phyloP scores from a whole-genome alignment of 306 rosid genomes.

The Castanopsis chinensis region DNA sequence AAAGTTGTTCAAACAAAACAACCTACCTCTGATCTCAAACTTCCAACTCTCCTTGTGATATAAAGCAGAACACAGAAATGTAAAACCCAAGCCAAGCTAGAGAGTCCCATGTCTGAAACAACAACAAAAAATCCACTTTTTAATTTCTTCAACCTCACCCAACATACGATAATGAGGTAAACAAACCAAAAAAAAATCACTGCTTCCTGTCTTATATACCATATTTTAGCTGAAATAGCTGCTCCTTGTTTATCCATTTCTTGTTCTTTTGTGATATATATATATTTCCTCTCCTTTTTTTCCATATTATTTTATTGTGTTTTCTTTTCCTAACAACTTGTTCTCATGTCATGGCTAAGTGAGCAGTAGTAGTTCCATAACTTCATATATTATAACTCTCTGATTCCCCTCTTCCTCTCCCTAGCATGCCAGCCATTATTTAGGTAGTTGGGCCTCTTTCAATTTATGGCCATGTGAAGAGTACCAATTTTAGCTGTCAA shows the following conservation, averaged over 20 bases:
- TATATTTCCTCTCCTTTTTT: not conserved
- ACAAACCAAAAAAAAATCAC: too few relatives aligned
- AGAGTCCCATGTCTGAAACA: constrained; percentile 21
- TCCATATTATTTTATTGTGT: not conserved
- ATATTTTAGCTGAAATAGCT: not conserved
- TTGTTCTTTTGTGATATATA: not conserved
- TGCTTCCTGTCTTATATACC: too few relatives aligned
- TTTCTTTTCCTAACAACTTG: constrained; percentile 11
- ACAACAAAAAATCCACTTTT: not conserved
- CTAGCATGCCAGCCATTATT: not conserved
- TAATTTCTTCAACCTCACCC: not conserved
- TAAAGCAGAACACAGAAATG: constrained; percentile 20
- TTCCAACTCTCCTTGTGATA: constrained; percentile 4
- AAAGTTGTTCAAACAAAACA: not conserved
- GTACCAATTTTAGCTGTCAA: not conserved
- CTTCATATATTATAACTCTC: not conserved
- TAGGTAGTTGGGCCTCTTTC: not conserved
- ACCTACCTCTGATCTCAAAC: constrained; percentile 31
- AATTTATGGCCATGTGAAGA: not conserved
- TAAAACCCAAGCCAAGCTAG: constrained; percentile 1
- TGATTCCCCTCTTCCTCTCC: not conserved
- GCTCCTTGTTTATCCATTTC: not conserved
- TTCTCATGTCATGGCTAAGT: constrained; percentile 15
- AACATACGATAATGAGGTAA: constrained; percentile 3
- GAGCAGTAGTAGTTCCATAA: too few relatives aligned